These are phyloP conservation scores for Paraphoma sp. DNA, from an alignment of 2,329 filamentous ascomycete species.

Conservation along the genomic window DNA sequence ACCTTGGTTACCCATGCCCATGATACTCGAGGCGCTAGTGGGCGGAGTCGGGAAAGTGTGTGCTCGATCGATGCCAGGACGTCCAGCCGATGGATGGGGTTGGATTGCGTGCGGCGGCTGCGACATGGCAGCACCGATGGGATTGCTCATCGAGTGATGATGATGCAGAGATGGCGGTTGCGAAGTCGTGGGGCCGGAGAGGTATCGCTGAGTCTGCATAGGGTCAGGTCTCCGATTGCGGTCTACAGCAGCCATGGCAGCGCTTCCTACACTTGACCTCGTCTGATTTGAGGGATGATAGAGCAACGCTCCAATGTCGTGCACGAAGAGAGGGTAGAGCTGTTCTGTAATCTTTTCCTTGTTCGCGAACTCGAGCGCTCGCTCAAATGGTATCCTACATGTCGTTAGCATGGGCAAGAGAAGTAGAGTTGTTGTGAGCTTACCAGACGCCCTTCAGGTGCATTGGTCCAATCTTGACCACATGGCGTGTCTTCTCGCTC, in stretches of 20 bases:
- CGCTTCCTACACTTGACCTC: constrained; percentile 75
- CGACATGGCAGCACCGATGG: constrained; percentile 65
- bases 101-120: constrained; percentile 72
- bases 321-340: constrained; percentile 93
- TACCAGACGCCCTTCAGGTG: constrained; percentile 79
- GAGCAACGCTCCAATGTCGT: constrained; percentile 91
- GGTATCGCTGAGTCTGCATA: constrained; percentile 55
- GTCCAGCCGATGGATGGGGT: constrained; percentile 61
- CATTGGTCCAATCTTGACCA: constrained; percentile 99
- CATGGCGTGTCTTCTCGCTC: constrained; percentile 94
- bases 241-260: constrained; percentile 77
- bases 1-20: constrained; percentile 75
- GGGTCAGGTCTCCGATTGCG: constrained; percentile 55
- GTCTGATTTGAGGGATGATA: constrained; percentile 92
- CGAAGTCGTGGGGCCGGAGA: constrained; percentile 66
- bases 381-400: constrained; percentile 91
- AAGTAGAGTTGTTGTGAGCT: constrained; percentile 2
- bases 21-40: constrained; percentile 88
- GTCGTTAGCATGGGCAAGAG: constrained; percentile 9
- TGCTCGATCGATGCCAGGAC: constrained; percentile 77
- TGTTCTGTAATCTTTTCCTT: constrained; percentile 99
- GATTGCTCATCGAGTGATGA: constrained; percentile 70
- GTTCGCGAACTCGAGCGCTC: constrained; percentile 97
- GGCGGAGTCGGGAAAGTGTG: constrained; percentile 95
- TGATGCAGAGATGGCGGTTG: constrained; percentile 75